A percentile compares a stretch with the other conserved stretches of the same genome.
Conservation (phyloP, 2,329 filamentous ascomycete genomes). For the Aspergillus sp. region DNA sequence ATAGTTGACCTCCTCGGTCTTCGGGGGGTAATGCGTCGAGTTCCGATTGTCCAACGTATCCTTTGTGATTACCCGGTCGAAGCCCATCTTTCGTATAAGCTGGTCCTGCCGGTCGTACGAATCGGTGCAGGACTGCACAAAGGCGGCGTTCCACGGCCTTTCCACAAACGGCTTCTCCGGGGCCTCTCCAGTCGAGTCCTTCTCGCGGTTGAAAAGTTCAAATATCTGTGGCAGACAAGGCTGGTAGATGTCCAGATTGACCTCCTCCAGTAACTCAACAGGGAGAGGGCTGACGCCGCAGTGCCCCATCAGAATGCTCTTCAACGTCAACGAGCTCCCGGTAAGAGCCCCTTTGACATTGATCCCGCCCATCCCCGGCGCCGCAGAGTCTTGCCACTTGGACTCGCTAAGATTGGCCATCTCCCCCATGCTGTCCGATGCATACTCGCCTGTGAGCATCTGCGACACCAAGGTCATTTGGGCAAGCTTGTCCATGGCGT, state of each 20-base stretch:
- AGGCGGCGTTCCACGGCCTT: slow-evolving; percentile 26
- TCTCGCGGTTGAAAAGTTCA: slow-evolving; percentile 26
- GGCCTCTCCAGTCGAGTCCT: slow-evolving; percentile 5
- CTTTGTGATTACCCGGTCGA: slow-evolving; percentile 19
- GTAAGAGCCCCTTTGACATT: slow-evolving; percentile 31
- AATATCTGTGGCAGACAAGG: slow-evolving; percentile 32
- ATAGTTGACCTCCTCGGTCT: slow-evolving; percentile 33
- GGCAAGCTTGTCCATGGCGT: slow-evolving; percentile 19
- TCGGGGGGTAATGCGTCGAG: slow-evolving; percentile 24
- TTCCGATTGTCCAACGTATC: slow-evolving; percentile 16
- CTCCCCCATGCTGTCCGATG: slow-evolving; percentile 20
- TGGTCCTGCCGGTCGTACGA: slow-evolving; percentile 29
- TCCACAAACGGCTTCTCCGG: slow-evolving; percentile 8
- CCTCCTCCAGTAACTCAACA: slow-evolving; percentile 33
- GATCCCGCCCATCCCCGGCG: slow-evolving; percentile 21
- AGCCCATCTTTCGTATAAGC: slow-evolving; percentile 29
- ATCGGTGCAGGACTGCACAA: slow-evolving; percentile 32
- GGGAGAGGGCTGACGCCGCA: slow-evolving; percentile 33
- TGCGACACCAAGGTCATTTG: slow-evolving; percentile 23
- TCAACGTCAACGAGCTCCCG: slow-evolving; percentile 31
- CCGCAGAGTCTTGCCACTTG: slow-evolving; percentile 12
- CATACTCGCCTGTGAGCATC: slow-evolving; percentile 28
- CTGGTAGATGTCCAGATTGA: slow-evolving; percentile 28
- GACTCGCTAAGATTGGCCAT: slow-evolving; percentile 12
- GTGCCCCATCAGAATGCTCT: slow-evolving; percentile 30